A percentile compares a stretch with the other conserved stretches of the same genome.
phyloP scores from a whole-genome alignment of 495 filamentous ascomycete species.

The Monascus purpureus region DNA sequence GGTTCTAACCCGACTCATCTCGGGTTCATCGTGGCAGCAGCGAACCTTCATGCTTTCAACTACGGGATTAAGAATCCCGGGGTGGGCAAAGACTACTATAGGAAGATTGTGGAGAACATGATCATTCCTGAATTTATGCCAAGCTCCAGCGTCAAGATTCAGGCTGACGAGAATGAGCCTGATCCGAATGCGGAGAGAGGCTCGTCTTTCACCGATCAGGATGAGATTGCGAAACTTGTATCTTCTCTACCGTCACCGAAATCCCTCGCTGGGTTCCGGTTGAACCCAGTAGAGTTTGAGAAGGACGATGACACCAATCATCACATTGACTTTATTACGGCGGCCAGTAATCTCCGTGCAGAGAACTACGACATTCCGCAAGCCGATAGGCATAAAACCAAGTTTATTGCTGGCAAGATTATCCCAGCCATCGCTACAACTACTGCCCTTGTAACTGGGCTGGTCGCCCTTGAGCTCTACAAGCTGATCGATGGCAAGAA shows the following conservation, averaged over 20 bases:
- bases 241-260: conserved; percentile 59
- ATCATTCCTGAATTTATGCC: conserved; percentile 94
- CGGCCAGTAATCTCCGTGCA: conserved; percentile 89
- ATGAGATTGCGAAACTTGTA: conserved; percentile 56
- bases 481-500: conserved; percentile 93
- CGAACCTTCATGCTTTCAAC: conserved; percentile 94
- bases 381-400: conserved; percentile 92
- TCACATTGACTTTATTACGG: conserved; percentile 99
- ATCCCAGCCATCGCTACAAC: conserved; percentile 98
- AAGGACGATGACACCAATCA: conserved; percentile 98
- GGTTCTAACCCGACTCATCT: conserved; percentile 70
- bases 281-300: conserved; percentile 92
- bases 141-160: conserved; percentile 86
- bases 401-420: conserved; percentile 99
- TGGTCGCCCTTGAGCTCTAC: conserved; percentile 86
- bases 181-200: conserved; percentile 66
- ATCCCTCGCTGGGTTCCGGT: conserved; percentile 68
- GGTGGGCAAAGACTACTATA: conserved; percentile 51
- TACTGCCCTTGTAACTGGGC: conserved; percentile 86
- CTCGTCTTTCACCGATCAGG: conserved; percentile 49
- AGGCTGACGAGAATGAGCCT: conserved; percentile 88
- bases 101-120: conserved; percentile 74
- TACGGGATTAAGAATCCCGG: conserved; percentile 76
- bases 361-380: conserved; percentile 93
- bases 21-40: conserved; percentile 71